phyloP scores from a whole-genome alignment of 2,329 filamentous ascomycete species.

The Penicillium brasilianum region DNA sequence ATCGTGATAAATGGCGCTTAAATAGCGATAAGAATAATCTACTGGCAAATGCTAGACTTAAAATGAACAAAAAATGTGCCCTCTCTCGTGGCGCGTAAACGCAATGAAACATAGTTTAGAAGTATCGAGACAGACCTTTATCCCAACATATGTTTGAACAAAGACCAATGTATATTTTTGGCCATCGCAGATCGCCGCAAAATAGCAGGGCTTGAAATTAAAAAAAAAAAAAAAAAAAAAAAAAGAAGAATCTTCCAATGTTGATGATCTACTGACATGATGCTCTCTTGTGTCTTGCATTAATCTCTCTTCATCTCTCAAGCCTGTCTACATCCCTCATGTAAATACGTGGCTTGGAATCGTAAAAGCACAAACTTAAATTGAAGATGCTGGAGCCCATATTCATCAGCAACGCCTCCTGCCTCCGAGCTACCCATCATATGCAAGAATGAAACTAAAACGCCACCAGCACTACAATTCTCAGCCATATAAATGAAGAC shows the following conservation, averaged over 20 bases:
- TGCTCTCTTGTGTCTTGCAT: neutral
- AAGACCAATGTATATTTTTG: too few species aligned
- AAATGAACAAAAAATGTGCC: neutral
- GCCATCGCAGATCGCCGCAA: too few species aligned
- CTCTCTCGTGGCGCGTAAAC: neutral
- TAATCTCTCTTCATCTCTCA: neutral
- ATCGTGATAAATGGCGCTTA: neutral
- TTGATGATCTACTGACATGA: neutral
- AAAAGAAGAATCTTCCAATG: neutral
- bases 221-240: neutral
- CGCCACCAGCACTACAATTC: neutral
- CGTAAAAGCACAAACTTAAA: too few species aligned
- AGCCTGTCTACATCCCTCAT: too few species aligned
- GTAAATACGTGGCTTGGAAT: neutral
- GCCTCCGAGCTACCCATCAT: neutral
- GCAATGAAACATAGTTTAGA: neutral
- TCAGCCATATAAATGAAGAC: neutral
- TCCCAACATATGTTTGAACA: neutral
- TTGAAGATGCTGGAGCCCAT: neutral
- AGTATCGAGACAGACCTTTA: neutral
- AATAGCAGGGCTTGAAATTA: neutral
- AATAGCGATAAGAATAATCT: neutral
- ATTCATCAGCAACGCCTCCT: neutral
- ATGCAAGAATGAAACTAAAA: neutral
- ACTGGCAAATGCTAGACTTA: neutral